Conservation (phyloP, 805 yeast genomes). For the Pichia cephalocereana region DNA sequence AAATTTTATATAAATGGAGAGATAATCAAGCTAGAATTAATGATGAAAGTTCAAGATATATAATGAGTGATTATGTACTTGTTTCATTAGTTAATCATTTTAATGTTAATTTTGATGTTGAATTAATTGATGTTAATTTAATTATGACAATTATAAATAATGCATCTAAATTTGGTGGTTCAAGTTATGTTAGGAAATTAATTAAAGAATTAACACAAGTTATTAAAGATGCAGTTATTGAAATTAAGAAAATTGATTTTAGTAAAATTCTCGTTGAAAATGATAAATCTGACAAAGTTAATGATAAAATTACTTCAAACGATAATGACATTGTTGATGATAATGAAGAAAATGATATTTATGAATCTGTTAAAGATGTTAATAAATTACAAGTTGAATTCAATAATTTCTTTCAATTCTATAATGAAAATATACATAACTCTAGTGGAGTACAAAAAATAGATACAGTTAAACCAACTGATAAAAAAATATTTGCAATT, state of each 20-base stretch:
- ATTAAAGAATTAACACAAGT: constrained; percentile 51
- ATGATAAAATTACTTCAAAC: constrained; percentile 17
- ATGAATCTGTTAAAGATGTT: constrained; percentile 18
- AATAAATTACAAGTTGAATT: constrained; percentile 17
- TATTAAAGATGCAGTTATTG: constrained; percentile 34
- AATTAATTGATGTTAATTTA: constrained; percentile 47
- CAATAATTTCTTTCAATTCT: constrained; percentile 8
- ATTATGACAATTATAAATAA: constrained; percentile 41
- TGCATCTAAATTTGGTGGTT: constrained; percentile 36
- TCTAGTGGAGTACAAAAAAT: background rate
- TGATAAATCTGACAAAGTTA: background rate
- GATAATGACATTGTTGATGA: constrained; percentile 10
- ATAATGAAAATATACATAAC: background rate
- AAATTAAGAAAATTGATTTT: constrained; percentile 14
- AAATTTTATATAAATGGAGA: constrained; percentile 71
- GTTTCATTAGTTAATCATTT: constrained; percentile 39
- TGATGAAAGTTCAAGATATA: constrained; percentile 78
- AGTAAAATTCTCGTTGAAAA: constrained; percentile 31
- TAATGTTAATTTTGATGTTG: constrained; percentile 28
- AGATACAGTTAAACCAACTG: background rate
- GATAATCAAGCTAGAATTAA: constrained; percentile 61
- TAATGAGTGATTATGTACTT: constrained; percentile 76
- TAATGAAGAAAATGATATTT: constrained; percentile 5
- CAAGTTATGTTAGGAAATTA: constrained; percentile 37
- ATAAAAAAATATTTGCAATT: constrained; percentile 13